These are phyloP conservation scores for Lasiosphaeria ovina DNA, from an alignment of 495 filamentous ascomycete genomes.

Conservation along the genomic window DNA sequence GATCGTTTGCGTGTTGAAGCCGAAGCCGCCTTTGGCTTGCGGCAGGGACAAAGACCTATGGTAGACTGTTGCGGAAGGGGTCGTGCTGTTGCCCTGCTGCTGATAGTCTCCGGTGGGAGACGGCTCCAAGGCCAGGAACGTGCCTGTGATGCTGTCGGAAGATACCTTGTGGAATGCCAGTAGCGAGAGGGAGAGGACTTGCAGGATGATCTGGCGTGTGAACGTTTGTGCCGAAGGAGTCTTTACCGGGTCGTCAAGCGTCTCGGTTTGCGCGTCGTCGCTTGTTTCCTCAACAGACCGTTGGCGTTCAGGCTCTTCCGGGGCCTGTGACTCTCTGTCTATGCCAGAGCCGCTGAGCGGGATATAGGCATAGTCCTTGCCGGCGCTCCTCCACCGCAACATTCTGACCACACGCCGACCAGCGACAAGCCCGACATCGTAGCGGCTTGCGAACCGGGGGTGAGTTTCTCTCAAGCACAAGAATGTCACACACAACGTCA, in stretches of 20 bases:
- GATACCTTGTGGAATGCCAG: conserved; percentile 15
- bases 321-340: too few species aligned
- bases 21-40: conserved; percentile 1
- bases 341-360: too few species aligned
- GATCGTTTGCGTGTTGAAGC: conserved; percentile 2
- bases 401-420: not conserved
- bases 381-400: too few species aligned
- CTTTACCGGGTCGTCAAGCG: too few species aligned
- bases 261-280: too few species aligned
- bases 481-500: conserved; percentile 6
- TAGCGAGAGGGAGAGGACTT: conserved; percentile 15
- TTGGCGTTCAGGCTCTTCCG: too few species aligned
- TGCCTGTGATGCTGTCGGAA: conserved; percentile 9
- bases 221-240: not conserved
- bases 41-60: not conserved
- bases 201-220: conserved; percentile 4
- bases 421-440: not conserved
- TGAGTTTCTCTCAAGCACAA: conserved; percentile 9
- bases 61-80: too few species aligned
- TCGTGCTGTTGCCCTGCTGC: too few species aligned
- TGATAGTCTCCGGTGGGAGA: too few species aligned
- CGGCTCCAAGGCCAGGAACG: conserved; percentile 8
- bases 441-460: not conserved
- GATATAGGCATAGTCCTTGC: too few species aligned
- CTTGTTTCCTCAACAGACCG: too few species aligned